Base-by-base conservation (phyloP, 1,139 yeast species). In the Candida sojae region DNA sequence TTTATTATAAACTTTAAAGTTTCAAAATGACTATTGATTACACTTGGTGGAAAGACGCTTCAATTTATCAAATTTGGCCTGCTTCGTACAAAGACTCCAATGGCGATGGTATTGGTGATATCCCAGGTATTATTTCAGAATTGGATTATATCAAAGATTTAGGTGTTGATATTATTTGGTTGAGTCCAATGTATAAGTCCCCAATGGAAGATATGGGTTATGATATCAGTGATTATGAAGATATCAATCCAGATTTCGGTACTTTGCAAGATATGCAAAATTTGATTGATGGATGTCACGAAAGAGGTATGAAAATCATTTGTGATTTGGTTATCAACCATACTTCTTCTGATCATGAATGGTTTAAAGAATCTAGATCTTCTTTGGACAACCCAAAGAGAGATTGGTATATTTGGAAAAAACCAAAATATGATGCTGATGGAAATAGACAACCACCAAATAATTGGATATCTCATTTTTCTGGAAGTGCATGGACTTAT, bases 191-290 rank as follows among this genome's bases (percentile, higher is more conserved):
- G 70, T 80, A 72, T 62, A 82, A 78, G 52, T 77, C 83, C 2
- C 86, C 86, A 4, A 82, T 78, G 57, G 79, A 77, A 41, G 86
- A 82, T 57, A 81, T 82, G 86, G 86, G 86, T 2, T 82, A 82
- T 60, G 86, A 82, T 57, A 79, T 82, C 54, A 66, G 79, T 33
- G 77, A 82, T 62, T 82, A 82, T 60, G 71, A 77, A 57, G 70
- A 64, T 12, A 72, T 82, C 35, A 74, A 80, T 59, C 77, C 80
- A 4, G 68, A 67, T 53, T 82, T 79, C 58, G 86, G 86, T 42
- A 72, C 82, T 10, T 60, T 80, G 62, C 73, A 74, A 45, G 83
- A 78, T 55, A 73, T 77, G 75, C 78, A 79, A 54, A 53, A 59
- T 12, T 68, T 82, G 60, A 76, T 81, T 50, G 67, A 68, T 9